Base-by-base conservation (phyloP, 2,329 filamentous ascomycete species). In the Emergomyces orientalis region DNA sequence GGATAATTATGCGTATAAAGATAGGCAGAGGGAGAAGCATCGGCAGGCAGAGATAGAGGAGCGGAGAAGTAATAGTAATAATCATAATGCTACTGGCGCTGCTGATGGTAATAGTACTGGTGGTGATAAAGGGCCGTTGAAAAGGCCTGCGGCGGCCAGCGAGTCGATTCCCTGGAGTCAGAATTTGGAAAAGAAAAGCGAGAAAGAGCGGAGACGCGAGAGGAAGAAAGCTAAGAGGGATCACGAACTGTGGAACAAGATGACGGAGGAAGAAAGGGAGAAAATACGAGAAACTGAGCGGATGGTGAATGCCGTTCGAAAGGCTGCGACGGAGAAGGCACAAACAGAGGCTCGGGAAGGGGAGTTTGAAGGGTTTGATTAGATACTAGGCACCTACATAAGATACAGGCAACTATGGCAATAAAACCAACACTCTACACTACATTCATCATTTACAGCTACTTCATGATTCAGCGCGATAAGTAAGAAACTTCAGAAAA, bases 91-190 rank as follows among this genome's bases (percentile, higher is more conserved):
- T 55, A 57, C n/a, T 64, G 64, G 57, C 49, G 78, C 76, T n/a
- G 76, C 77, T 54, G 72, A 75, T 43, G 74, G 73, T 17, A 71
- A 66, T 7, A 65, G 66, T 5, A 70, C 66, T 13, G 68, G 70
- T 34, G 68, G 70, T 37, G 71, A 71, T 39, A 75, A 75, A 34
- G 72, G 73, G 78, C 80, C 72, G 22, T 73, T 62, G 78, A 82
- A 72, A 85, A 86, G 80, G 76, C 69, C 67, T 27, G 83, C 69
- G 82, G 83, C 69, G 82, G 83, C 69, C 82, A 84, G 73, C 79
- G 85, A 74, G 82, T 88, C 69, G 80, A 86, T 72, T 70, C 84
- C 89, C 0, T 92, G 89, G 88, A 92, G 88, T 73, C 82, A 81
- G 63, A 89, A 89, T 73, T 78, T 82, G 27, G 88, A 88, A 66